These are phyloP conservation scores for Cutaneotrichosporon daszewskae DNA, from an alignment of 1,284 basidiomycete species.

Conservation along the genomic window DNA sequence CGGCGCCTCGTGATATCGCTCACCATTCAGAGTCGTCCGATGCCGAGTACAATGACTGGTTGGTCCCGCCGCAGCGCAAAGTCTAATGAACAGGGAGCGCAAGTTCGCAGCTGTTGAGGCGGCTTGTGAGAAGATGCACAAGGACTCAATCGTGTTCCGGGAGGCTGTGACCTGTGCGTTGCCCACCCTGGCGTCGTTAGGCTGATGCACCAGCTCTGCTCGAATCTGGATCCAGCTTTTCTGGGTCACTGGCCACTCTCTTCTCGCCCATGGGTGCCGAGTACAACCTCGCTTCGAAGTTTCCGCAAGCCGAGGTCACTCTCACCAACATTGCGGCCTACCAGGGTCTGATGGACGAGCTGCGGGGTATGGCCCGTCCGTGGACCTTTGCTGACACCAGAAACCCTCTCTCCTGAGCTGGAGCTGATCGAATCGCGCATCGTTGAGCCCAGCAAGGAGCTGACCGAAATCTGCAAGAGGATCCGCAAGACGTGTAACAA, in stretches of 20 bases:
- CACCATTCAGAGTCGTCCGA: constrained; percentile 64
- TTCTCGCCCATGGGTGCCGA: constrained; percentile 78
- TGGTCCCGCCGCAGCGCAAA: constrained; percentile 6
- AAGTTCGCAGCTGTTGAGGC: constrained; percentile 73
- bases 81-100: constrained; percentile 50
- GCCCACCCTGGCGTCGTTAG: neutral
- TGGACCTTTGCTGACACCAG: constrained; percentile 15
- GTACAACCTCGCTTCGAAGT: constrained; percentile 69
- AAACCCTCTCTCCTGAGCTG: constrained; percentile 77
- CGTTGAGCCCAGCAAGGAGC: constrained; percentile 78
- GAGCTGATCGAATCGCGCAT: constrained; percentile 91
- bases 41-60: constrained; percentile 63
- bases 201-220: constrained; percentile 60
- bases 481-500: constrained; percentile 94
- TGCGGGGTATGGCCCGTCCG: constrained; percentile 52
- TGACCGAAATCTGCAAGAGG: constrained; percentile 76
- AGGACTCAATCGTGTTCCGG: constrained; percentile 82
- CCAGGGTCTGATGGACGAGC: constrained; percentile 71
- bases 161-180: constrained; percentile 70
- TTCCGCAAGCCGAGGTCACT: constrained; percentile 73
- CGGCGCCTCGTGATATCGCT: neutral
- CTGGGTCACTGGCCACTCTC: constrained; percentile 66
- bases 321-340: constrained; percentile 71
- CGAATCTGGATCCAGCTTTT: constrained; percentile 68
- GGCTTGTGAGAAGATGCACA: constrained; percentile 80